These are phyloP conservation scores for Cryptococcus floricola DNA, from an alignment of 1,284 basidiomycete genomes.

Conservation along the genomic window DNA sequence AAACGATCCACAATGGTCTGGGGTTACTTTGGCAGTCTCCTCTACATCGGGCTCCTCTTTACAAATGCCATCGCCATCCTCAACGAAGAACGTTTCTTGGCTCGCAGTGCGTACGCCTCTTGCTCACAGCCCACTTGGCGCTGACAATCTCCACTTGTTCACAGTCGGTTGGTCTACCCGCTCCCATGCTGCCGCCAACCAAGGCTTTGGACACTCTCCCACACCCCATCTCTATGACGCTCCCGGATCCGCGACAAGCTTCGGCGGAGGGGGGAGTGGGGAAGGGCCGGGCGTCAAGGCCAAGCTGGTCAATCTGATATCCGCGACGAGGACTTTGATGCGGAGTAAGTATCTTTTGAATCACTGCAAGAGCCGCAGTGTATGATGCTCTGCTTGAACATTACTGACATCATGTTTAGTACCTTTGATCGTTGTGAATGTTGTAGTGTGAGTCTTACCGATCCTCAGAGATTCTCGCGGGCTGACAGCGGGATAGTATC, in stretches of 20 bases:
- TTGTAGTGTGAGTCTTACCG: slow-evolving; percentile 56
- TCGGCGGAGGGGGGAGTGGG: slow-evolving; percentile 44
- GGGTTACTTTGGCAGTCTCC: slow-evolving; percentile 42
- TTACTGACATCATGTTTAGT: slow-evolving; percentile 54
- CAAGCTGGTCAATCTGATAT: slow-evolving; percentile 83
- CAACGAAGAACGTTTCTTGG: slow-evolving; percentile 91
- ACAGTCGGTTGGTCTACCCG: slow-evolving; percentile 89
- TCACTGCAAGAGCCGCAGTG: neutral
- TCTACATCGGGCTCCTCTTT: slow-evolving; percentile 63
- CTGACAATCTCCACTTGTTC: neutral
- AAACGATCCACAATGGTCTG: slow-evolving; percentile 22
- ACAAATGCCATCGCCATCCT: slow-evolving; percentile 91
- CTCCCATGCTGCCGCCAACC: slow-evolving; percentile 48
- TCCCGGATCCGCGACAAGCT: neutral
- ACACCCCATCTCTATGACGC: slow-evolving; percentile 33
- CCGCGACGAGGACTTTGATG: slow-evolving; percentile 90
- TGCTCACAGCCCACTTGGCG: too few species aligned
- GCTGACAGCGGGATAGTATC: slow-evolving; percentile 50
- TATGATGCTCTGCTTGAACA: neutral
- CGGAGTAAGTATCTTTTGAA: slow-evolving; percentile 64
- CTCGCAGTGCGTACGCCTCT: slow-evolving; percentile 64
- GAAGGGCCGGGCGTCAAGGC: slow-evolving; percentile 72
- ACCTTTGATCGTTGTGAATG: slow-evolving; percentile 78
- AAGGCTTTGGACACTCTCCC: slow-evolving; percentile 43
- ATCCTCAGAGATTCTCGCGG: neutral